phyloP scores from a whole-genome alignment of 1,284 basidiomycete species.

The Mycosarcoma maydis region DNA sequence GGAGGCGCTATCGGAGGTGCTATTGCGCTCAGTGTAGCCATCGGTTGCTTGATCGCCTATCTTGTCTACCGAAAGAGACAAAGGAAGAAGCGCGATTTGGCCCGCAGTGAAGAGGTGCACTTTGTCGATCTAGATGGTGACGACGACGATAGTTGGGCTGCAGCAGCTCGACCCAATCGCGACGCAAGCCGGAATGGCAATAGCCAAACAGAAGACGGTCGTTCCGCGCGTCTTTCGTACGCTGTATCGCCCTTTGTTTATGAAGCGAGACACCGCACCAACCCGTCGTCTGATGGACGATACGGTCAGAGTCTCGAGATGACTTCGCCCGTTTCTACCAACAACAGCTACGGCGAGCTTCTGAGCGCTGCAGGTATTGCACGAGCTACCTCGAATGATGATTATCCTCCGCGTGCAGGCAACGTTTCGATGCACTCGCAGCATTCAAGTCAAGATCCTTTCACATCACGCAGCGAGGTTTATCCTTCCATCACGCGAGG shows the following conservation, averaged over 20 bases:
- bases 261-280: conserved; percentile 18
- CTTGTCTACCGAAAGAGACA: conserved; percentile 49
- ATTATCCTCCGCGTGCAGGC: conserved; percentile 16
- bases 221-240: conserved; percentile 16
- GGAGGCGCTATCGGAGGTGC: conserved; percentile 57
- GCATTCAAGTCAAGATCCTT: conserved; percentile 21
- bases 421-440: conserved; percentile 17
- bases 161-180: conserved; percentile 4
- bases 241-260: conserved; percentile 51
- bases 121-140: conserved; percentile 58
- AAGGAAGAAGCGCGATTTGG: conserved; percentile 35
- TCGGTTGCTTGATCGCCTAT: conserved; percentile 41
- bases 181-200: conserved; percentile 5
- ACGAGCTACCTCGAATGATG: conserved; percentile 11
- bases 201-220: conserved; percentile 3
- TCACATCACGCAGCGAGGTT: conserved; percentile 7
- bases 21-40: conserved; percentile 43
- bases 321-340: conserved; percentile 26
- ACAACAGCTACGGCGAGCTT: conserved; percentile 37
- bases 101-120: conserved; percentile 47
- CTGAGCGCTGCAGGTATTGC: conserved; percentile 22
- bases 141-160: conserved; percentile 32
- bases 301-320: conserved; percentile 33
- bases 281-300: conserved; percentile 5
- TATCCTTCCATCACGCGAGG: background rate